Evolutionary conservation across 1,139 yeast genomes (phyloP).

Genomic region (Yamadazyma atmosphaerica): DNA sequence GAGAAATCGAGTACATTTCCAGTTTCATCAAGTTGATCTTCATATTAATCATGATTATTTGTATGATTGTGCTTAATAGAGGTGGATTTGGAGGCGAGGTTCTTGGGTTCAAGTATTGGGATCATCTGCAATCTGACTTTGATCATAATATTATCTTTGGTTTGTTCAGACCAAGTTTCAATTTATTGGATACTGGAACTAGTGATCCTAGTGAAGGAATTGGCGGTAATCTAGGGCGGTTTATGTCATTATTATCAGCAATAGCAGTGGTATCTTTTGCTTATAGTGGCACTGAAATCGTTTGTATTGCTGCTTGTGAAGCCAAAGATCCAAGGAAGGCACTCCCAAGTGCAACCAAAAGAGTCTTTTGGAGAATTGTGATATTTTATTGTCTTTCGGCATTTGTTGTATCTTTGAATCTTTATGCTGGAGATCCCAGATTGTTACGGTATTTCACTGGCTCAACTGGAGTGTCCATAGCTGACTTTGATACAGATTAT

Average conservation of each 20-base stretch:
- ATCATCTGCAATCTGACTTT: constrained; percentile 47
- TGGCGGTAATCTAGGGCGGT: constrained; percentile 63
- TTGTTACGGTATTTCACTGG: constrained; percentile 53
- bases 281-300: constrained; percentile 79
- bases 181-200: constrained; percentile 53
- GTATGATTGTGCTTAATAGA: constrained; percentile 62
- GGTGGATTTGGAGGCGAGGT: constrained; percentile 48
- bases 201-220: constrained; percentile 49
- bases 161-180: constrained; percentile 69
- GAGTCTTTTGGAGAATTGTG: constrained; percentile 72
- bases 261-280: constrained; percentile 68
- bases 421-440: constrained; percentile 77
- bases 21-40: constrained; percentile 61
- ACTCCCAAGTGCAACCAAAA: constrained; percentile 72
- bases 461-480: constrained; percentile 27
- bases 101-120: constrained; percentile 72
- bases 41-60: constrained; percentile 55
- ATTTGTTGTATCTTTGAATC: constrained; percentile 69
- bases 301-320: constrained; percentile 84
- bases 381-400: constrained; percentile 68
- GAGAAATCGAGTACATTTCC: constrained; percentile 69
- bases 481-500: constrained; percentile 25
- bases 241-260: constrained; percentile 65
- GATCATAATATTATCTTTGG: constrained; percentile 60
- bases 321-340: constrained; percentile 79